A percentile compares a stretch with the other conserved stretches of the same genome.
These are phyloP conservation scores for Firmiana major DNA, from an alignment of 345 rosid species.

Conservation along the genomic window DNA sequence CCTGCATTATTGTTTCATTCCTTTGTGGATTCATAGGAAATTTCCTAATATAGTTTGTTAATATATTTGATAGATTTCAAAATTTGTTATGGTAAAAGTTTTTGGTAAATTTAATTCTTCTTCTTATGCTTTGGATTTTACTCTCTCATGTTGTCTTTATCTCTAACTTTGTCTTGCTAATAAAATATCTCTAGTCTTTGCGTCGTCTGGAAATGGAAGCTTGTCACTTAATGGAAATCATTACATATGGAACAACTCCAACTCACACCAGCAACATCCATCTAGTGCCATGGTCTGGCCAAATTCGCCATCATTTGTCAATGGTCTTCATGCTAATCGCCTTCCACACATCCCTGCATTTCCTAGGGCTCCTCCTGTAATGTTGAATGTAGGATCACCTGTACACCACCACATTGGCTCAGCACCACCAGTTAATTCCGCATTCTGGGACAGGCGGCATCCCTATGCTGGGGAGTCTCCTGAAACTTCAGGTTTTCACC, in stretches of 20 bases:
- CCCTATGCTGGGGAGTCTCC: constrained; percentile 69
- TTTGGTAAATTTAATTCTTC: background rate
- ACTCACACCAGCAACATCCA: constrained; percentile 56
- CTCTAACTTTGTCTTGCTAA: constrained; percentile 6
- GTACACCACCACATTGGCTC: constrained; percentile 68
- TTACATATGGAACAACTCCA: constrained; percentile 59
- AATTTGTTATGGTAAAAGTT: background rate
- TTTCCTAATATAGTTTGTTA: background rate
- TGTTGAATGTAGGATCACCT: constrained; percentile 52
- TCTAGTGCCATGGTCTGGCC: constrained; percentile 73
- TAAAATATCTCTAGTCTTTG: constrained; percentile 38
- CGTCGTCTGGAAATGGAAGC: constrained; percentile 67
- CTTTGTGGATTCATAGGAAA: background rate
- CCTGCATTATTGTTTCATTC: background rate
- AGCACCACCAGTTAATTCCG: constrained; percentile 62
- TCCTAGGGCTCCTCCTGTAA: constrained; percentile 58
- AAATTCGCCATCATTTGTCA: constrained; percentile 63
- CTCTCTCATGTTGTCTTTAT: background rate
- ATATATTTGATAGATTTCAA: background rate
- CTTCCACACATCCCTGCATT: constrained; percentile 52
- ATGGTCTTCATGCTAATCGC: constrained; percentile 51
- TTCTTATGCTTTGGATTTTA: background rate
- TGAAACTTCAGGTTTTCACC: constrained; percentile 61
- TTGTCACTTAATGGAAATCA: constrained; percentile 49
- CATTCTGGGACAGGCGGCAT: constrained; percentile 76